Evolutionary conservation across 2,329 filamentous ascomycete genomes (phyloP), one percentile per base, ranked within the genome.

Genomic region (Teratosphaeriaceae sp.): DNA sequence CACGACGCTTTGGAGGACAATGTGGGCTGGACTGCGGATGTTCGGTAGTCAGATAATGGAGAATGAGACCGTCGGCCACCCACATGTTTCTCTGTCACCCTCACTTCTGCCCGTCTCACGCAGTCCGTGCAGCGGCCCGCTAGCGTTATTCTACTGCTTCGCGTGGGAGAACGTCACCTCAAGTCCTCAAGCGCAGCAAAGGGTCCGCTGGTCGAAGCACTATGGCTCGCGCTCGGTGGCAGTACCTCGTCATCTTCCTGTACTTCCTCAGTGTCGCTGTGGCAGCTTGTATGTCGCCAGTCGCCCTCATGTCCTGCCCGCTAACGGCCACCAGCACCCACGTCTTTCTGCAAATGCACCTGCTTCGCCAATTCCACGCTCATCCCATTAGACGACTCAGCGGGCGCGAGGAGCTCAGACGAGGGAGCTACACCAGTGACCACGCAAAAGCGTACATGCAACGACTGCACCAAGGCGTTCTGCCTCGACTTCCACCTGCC

Each of bases 271-370:
- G 65, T 19, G 34, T 65, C 23, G 56, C 64, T 2, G 58, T 67
- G n/a, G 69, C 70, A 48, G 66, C 67, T 29, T 62, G 71, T 70
- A 63, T 43, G 68, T 49, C 37, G 15, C 16, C n/a, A 19, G 24
- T 27, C 33, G 41, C 18, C 18, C 22, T 18, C 35, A 34, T 37
- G 16, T 12, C 41, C 35, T 27, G 37, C 27, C 22, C 12, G 22
- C 44, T 45, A 34, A 50, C 40, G 24, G 20, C 30, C 7, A 18
- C 34, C 36, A 73, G 72, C 70, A 33, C 71, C 73, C 19, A 77
- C 78, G 13, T 81, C 79, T 45, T 84, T 83, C 65, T 84, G 80
- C 74, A 84, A 84, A 75, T 84, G 80, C 61, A 82, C 78, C 44
- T 84, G 80, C 63, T 79, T 78, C 64, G 72, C 72, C 39, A 83